phyloP scores from a whole-genome alignment of 208 protist species.

The Leishmania aethiopica region DNA sequence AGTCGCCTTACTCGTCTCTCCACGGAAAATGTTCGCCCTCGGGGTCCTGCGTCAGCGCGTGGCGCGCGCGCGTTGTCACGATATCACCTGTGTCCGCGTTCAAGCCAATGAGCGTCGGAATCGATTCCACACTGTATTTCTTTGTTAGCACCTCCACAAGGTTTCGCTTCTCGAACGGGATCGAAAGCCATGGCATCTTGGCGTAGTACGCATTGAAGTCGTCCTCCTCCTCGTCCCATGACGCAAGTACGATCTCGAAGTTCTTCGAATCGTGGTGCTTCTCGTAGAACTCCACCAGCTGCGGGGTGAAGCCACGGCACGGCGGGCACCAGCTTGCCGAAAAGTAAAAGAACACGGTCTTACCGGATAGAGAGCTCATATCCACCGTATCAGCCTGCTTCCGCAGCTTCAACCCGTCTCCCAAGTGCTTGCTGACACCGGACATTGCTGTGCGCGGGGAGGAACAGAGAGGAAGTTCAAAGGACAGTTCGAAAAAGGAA shows the following conservation, averaged over 20 bases:
- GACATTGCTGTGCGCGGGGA: constrained; percentile 5
- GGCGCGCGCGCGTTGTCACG: constrained; percentile 58
- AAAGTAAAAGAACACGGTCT: constrained; percentile 91
- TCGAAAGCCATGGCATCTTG: constrained; percentile 83
- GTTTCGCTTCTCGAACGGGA: constrained; percentile 57
- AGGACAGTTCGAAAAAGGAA: not conserved
- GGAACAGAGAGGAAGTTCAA: not conserved
- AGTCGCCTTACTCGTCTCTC: constrained; percentile 1
- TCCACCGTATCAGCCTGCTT: constrained; percentile 10
- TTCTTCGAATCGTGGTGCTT: constrained; percentile 68
- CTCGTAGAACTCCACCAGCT: constrained; percentile 84
- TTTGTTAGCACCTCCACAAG: constrained; percentile 49
- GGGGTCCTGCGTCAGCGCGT: constrained; percentile 55
- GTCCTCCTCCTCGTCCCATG: constrained; percentile 79
- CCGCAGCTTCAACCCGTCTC: constrained; percentile 10
- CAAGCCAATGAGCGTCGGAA: constrained; percentile 77
- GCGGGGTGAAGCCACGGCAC: constrained; percentile 91
- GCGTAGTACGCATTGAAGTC: constrained; percentile 75
- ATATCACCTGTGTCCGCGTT: constrained; percentile 75
- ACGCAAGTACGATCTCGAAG: constrained; percentile 84
- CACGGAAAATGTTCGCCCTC: constrained; percentile 78
- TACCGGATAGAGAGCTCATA: constrained; percentile 35
- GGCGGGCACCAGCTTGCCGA: constrained; percentile 94
- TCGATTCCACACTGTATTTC: constrained; percentile 65
- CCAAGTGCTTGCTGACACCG: constrained; percentile 17